Base-by-base conservation (phyloP, 2,329 filamentous ascomycete species). In the Beauveria medogensis region DNA sequence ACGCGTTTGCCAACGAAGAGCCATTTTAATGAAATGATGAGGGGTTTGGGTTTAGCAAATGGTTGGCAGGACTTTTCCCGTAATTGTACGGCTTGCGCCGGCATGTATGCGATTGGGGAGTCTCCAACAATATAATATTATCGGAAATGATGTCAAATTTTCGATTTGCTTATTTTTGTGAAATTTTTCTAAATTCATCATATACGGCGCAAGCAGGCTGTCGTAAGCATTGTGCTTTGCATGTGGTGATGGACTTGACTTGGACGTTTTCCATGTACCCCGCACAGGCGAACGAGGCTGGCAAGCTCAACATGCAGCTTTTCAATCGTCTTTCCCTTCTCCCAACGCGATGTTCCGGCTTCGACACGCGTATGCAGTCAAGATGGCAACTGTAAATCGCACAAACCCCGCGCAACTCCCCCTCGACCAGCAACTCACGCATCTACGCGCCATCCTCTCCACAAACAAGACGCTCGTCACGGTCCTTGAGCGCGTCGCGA, bases 381-480 rank as follows among this genome's bases (percentile, higher is more conserved):
- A 3, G 6, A 59, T 53, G 57, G 28, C 41, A 4, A 28, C 28
- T 18, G 4, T 26, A 9, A 22, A 28, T n/a, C 28, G n/a, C 14
- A 63, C 62, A 60, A 64, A 68, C 16, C 63, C 65, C 12, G 63
- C 65, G 2, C 67, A 67, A 2, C 63, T 72, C 3, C 70, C 71
- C 0, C 64, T 73, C 1, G 52, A 65, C 40, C 57, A 66, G 1
- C 71, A 73, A 30, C 63, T 70, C 4, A 2, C 14, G 5, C 62
- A 64, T 3, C 67, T 73, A 26, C 64, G 64, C 9, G 44, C 60
- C 26, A 62, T 64, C 5, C 64, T 73, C 10, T 65, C 65, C 22
- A 60, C 64, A 4, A 73, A 73, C 62, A 56, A 59, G 7, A 72
- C 71, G 2, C 68, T 73, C 1, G 37, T 69, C 51, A 56, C 58